Evolutionary conservation across 148 eudicot genomes (phyloP), one percentile per base, ranked within the genome.

Genomic region (Fagopyrum tataricum): DNA sequence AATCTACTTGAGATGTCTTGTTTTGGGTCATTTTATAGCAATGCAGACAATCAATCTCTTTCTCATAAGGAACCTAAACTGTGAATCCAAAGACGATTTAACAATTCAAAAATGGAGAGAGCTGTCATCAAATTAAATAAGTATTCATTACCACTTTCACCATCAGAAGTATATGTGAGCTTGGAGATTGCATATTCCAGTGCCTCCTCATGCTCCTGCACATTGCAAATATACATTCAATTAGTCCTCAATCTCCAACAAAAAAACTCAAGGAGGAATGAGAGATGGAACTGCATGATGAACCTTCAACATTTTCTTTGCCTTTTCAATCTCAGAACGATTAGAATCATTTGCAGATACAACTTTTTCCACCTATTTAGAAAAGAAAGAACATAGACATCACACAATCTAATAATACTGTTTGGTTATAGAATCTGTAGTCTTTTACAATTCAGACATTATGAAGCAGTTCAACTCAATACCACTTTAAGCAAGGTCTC

Each of bases 161-260:
- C 83, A 74, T 87, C 94, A 71, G 88, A 89, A 31, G 84, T 85
- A 77, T 86, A 87, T 51, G 87, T 80, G 58, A 93, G 97, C 80
- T 87, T 91, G 67, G 84, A 83, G 67, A 93, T 93, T 76, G 90
- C 97, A 73, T 89, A 80, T 8, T 87, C 73, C 44, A 93, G 77
- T 37, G 95, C 85, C 73, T 85, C 90, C 74, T 93, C 97, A 51
- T 93, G 98, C 14, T 91, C 95, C 96, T 93, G 88, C 76, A 78
- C 61, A 43, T 4, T 46, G 37, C 46, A 6, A 67, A 7, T 70
- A 46, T 31, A 7, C 73, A 46, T 31, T 68, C 15, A 61, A 40
- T 51, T 51, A 51, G 56, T 51, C n/a, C n/a, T 51, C 56, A 51
- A 6, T 51, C 56, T 17, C 56, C 56, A 51, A 17, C 18, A 51